Evolutionary conservation across 2,329 filamentous ascomycete species (phyloP).

Genomic region (Moelleriella libera): DNA sequence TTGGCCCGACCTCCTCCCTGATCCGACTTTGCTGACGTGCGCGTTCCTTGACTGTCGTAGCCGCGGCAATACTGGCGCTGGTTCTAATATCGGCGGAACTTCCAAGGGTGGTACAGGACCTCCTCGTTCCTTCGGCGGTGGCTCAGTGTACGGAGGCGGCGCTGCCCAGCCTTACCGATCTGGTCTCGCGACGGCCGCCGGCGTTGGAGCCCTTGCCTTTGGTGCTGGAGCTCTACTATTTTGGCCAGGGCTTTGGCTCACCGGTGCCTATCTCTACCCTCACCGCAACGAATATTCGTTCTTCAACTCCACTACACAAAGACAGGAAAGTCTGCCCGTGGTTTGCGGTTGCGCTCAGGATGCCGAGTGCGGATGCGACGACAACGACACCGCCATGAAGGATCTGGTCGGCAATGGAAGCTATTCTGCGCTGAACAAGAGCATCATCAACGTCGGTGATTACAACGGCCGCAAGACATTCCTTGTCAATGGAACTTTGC

Average conservation of each 20-base stretch:
- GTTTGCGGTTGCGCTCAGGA: conserved; percentile 36
- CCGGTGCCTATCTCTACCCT: conserved; percentile 47
- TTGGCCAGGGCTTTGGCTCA: conserved; percentile 53
- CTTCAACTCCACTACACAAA: conserved; percentile 33
- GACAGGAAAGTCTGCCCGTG: conserved; percentile 19
- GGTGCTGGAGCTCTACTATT: conserved; percentile 34
- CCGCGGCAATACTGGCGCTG: conserved; percentile 13
- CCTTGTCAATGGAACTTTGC: conserved; percentile 62
- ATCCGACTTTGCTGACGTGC: background rate
- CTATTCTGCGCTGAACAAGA: conserved; percentile 43
- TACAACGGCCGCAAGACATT: conserved; percentile 34
- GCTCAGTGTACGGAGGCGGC: conserved; percentile 54
- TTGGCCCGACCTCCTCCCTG: background rate
- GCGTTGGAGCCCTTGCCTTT: conserved; percentile 39
- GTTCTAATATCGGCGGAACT: conserved; percentile 30
- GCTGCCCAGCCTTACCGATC: conserved; percentile 44
- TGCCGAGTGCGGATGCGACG: conserved; percentile 50
- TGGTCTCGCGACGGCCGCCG: conserved; percentile 35
- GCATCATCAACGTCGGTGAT: conserved; percentile 42
- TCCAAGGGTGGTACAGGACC: conserved; percentile 45
- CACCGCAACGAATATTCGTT: conserved; percentile 26
- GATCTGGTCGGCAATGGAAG: conserved; percentile 52
- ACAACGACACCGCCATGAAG: conserved; percentile 41
- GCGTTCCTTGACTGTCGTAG: conserved; percentile 7
- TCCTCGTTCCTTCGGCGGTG: conserved; percentile 43